These are phyloP conservation scores for Pestalotiopsis sp. DNA, from an alignment of 2,329 filamentous ascomycete genomes.

Conservation along the genomic window DNA sequence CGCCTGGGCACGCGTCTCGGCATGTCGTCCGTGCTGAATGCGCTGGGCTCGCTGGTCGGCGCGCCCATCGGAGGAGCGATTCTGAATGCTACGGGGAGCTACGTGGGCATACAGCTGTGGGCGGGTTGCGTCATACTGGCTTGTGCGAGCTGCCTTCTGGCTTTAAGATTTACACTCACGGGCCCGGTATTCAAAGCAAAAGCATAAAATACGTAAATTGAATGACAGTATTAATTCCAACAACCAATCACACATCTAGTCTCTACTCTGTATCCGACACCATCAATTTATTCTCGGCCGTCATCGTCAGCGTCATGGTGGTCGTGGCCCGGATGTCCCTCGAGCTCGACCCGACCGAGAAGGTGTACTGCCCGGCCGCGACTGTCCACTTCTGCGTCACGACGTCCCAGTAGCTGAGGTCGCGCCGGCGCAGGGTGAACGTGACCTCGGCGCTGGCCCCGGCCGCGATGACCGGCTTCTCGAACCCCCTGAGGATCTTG, in stretches of 20 bases:
- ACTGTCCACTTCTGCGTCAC: slow-evolving; percentile 59
- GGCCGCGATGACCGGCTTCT: slow-evolving; percentile 52
- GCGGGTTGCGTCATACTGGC: slow-evolving; percentile 26
- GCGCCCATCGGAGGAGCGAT: slow-evolving; percentile 52
- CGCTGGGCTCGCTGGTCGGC: slow-evolving; percentile 51
- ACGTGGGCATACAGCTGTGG: slow-evolving; percentile 30
- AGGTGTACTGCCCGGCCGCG: slow-evolving; percentile 32
- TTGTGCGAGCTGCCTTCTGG: slow-evolving; percentile 18
- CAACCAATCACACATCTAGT: background rate
- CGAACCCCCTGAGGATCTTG: slow-evolving; percentile 61
- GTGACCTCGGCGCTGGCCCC: slow-evolving; percentile 47
- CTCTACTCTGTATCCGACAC: too few relatives aligned
- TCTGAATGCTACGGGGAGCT: slow-evolving; percentile 25
- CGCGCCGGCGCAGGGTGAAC: slow-evolving; percentile 58
- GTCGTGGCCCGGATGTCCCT: background rate
- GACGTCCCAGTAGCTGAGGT: slow-evolving; percentile 66
- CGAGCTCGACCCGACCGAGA: slow-evolving; percentile 1
- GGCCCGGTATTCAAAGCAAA: slow-evolving; percentile 16
- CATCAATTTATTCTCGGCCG: background rate
- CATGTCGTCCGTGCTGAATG: slow-evolving; percentile 36
- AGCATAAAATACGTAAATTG: slow-evolving; percentile 7
- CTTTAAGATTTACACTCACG: slow-evolving; percentile 15
- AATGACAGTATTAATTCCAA: background rate
- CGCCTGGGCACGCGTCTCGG: slow-evolving; percentile 41
- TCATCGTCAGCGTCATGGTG: background rate